Percentiles rank a stretch among this genome's conserved stretches.
phyloP scores from a whole-genome alignment of 176 grass and related monocot species.

The Neostapfia colusana region DNA sequence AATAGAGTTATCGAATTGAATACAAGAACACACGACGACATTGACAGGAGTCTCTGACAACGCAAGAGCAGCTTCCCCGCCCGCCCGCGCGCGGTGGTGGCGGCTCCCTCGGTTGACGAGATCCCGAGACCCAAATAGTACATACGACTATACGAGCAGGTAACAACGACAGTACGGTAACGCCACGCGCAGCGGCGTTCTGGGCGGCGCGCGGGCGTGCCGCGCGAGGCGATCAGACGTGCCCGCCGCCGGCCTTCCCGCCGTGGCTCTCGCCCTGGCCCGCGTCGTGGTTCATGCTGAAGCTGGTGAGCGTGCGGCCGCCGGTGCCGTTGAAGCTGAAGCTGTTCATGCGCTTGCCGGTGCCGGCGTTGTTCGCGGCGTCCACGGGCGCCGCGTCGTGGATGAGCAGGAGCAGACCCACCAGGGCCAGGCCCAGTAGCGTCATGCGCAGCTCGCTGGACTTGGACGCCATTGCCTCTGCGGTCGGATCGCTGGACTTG shows the following conservation, averaged over 20 bases:
- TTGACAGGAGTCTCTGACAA: neutral
- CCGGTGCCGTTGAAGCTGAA: slow-evolving; percentile 39
- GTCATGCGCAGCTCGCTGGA: slow-evolving; percentile 49
- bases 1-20: neutral
- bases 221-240: slow-evolving; percentile 6
- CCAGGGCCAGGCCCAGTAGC: slow-evolving; percentile 41
- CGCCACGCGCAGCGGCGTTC: neutral
- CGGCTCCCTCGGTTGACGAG: slow-evolving; percentile 13
- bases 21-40: neutral
- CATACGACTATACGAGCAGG: neutral
- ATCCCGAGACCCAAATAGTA: neutral
- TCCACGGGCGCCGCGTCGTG: slow-evolving; percentile 34
- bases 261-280: neutral
- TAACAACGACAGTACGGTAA: neutral
- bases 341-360: slow-evolving; percentile 16
- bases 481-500: no score
- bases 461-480: slow-evolving; percentile 38
- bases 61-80: neutral
- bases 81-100: neutral
- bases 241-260: neutral
- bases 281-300: slow-evolving; percentile 41
- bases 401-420: slow-evolving; percentile 44
- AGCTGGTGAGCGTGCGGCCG: slow-evolving; percentile 34
- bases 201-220: no score
- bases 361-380: neutral